These are phyloP conservation scores for Naganishia friedmannii DNA, from an alignment of 768 basidiomycete genomes.

Conservation along the genomic window DNA sequence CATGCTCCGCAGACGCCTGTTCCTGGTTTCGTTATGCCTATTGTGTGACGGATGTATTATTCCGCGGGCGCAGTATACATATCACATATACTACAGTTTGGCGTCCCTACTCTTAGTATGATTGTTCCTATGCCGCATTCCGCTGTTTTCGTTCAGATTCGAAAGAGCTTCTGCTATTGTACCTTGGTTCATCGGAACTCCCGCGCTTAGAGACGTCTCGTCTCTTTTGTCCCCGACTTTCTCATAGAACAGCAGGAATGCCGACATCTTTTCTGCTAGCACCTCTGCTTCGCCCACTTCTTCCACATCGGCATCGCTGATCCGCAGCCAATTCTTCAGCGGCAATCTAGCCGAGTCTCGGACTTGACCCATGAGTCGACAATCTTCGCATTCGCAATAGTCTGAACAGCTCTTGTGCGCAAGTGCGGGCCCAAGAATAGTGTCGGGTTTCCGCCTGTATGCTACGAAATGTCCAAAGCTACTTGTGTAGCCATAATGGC, in stretches of 20 bases:
- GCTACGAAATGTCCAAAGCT: slow-evolving; percentile 93
- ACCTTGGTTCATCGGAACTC: slow-evolving; percentile 45
- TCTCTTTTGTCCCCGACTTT: slow-evolving; percentile 54
- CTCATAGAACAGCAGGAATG: slow-evolving; percentile 95
- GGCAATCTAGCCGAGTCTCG: slow-evolving; percentile 54
- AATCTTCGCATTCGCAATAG: slow-evolving; percentile 58
- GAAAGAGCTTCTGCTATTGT: slow-evolving; percentile 11
- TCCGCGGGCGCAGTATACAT: neutral
- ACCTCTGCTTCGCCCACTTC: slow-evolving; percentile 58
- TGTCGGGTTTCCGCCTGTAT: slow-evolving; percentile 72
- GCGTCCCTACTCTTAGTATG: neutral
- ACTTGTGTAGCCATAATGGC: slow-evolving; percentile 82
- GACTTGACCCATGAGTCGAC: slow-evolving; percentile 58
- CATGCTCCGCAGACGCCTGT: neutral
- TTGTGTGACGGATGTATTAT: neutral
- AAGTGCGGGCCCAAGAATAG: slow-evolving; percentile 51
- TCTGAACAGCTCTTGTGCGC: slow-evolving; percentile 56
- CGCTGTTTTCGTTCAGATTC: neutral
- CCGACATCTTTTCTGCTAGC: slow-evolving; percentile 58
- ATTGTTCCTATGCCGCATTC: slow-evolving; percentile 11
- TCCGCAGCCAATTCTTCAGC: slow-evolving; percentile 68
- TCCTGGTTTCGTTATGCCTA: slow-evolving; percentile 9
- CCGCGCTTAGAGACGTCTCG: slow-evolving; percentile 25
- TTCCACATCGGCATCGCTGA: slow-evolving; percentile 71
- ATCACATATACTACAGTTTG: slow-evolving; percentile 5